Conservation (phyloP, 2,329 filamentous ascomycete species). For the Arachnomyces sp. region DNA sequence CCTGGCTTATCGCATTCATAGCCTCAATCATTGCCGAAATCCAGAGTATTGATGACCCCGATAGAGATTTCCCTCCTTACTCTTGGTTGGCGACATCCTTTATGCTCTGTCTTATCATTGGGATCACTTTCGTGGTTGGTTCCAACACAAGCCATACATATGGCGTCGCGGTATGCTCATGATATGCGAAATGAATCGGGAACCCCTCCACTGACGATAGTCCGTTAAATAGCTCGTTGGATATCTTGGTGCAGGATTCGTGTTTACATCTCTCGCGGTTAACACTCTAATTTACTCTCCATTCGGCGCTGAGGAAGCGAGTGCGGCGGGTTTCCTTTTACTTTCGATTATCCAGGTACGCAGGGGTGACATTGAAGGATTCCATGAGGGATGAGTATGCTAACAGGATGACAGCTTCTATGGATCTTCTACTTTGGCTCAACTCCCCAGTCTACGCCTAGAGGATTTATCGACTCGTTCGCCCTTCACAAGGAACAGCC, state of each 20-base stretch:
- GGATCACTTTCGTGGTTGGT: constrained; percentile 72
- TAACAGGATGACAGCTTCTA: constrained; percentile 58
- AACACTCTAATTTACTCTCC: constrained; percentile 76
- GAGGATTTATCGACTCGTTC: constrained; percentile 91
- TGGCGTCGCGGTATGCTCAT: constrained; percentile 64
- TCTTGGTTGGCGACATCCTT: constrained; percentile 88
- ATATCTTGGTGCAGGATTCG: constrained; percentile 73
- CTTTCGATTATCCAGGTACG: constrained; percentile 86
- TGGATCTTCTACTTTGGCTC: constrained; percentile 99
- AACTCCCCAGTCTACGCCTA: constrained; percentile 73
- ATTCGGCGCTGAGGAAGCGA: constrained; percentile 65
- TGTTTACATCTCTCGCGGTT: constrained; percentile 76
- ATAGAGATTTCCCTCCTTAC: constrained; percentile 64
- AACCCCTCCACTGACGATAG: constrained; percentile 18
- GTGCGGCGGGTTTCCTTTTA: constrained; percentile 86
- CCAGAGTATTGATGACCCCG: no score
- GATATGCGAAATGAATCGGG: neutral
- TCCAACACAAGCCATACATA: constrained; percentile 81
- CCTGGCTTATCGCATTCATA: constrained; percentile 90
- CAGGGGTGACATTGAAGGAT: neutral
- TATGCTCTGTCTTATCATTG: constrained; percentile 72
- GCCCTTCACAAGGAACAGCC: constrained; percentile 75
- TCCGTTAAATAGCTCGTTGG: constrained; percentile 57
- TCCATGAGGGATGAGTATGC: neutral
- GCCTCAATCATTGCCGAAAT: constrained; percentile 66